Conservation (phyloP, 2,329 filamentous ascomycete genomes). For the Colletotrichum sp. region DNA sequence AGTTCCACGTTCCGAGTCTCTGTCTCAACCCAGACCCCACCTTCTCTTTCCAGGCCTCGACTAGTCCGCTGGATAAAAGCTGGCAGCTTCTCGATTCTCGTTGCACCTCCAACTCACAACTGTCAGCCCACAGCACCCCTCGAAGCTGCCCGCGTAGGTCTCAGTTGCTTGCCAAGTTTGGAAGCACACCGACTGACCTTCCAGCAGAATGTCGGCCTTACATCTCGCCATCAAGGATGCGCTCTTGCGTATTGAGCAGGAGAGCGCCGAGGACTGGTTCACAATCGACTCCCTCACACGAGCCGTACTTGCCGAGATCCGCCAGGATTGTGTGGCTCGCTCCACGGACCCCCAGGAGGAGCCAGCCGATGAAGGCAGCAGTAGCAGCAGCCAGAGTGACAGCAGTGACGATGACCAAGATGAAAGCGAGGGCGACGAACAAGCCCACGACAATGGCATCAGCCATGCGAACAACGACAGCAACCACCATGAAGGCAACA, state of each 20-base stretch:
- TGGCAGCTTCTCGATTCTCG: not conserved
- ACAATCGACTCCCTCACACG: not conserved
- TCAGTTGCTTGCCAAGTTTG: not conserved
- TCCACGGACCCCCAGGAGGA: not conserved
- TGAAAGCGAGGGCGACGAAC: not conserved
- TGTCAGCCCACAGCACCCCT: not conserved
- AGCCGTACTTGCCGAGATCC: not conserved
- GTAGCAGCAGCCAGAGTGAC: too few species aligned
- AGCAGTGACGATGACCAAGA: not conserved
- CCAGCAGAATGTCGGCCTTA: not conserved
- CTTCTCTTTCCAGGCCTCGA: fast-evolving
- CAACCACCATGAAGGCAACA: not conserved
- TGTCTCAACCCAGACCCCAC: not conserved
- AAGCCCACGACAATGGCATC: not conserved
- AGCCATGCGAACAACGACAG: not conserved
- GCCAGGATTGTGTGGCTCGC: not conserved
- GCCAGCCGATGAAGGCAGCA: not conserved
- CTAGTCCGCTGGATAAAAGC: not conserved
- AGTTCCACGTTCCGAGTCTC: not conserved
- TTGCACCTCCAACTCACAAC: not conserved
- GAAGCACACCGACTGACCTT: fast-evolving
- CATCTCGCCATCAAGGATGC: not conserved
- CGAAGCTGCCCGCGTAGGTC: not conserved
- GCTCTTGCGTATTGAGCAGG: not conserved
- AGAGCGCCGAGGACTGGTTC: not conserved